Evolutionary conservation across 148 eudicot species (phyloP), one percentile per base, ranked within the genome.

Genomic region (Mesembryanthemum crystallinum): DNA sequence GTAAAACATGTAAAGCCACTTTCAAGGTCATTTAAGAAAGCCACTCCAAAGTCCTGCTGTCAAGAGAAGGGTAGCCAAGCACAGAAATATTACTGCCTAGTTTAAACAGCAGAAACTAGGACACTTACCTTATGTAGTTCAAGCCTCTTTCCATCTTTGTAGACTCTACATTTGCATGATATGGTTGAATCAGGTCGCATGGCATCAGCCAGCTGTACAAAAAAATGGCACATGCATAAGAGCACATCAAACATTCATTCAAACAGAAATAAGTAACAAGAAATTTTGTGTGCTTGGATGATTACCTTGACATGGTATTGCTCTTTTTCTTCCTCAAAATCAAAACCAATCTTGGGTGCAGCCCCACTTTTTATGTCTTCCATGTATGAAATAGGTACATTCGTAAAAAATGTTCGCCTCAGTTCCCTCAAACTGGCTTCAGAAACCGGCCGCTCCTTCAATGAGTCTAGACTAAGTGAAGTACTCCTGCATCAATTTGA

Each of bases 121-220:
- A 32, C 15, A 47, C 80, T 14, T 61, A 17, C 80, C 75, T 77
- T 77, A 69, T 70, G 61, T 3, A 77, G 63, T 32, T 70, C 70
- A 47, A 77, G 74, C 60, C 62, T 77, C 33, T 60, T 24, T 49
- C 70, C 80, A 70, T 63, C 75, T 23, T 60, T 72, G 17, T 43
- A 23, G 33, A 77, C 29, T 70, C 80, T 51, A 49, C 75, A 77
- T 77, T 77, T 77, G 59, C 80, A 77, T 9, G 69, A 45, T 24
- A 77, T 14, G 8, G 55, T 32, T 25, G 69, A 62, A 5, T 54
- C 80, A 21, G 62, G 62, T 39, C 43, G 74, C 62, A 15, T 61
- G 37, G 69, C 61, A 70, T 77, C 80, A 32, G 75, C 61, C 17
- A 77, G 37, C 80, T 70, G 68, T 21, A 77, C 55, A 59, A 59